phyloP scores from a whole-genome alignment of 2,329 filamentous ascomycete species.

The Aspergillus sp. region DNA sequence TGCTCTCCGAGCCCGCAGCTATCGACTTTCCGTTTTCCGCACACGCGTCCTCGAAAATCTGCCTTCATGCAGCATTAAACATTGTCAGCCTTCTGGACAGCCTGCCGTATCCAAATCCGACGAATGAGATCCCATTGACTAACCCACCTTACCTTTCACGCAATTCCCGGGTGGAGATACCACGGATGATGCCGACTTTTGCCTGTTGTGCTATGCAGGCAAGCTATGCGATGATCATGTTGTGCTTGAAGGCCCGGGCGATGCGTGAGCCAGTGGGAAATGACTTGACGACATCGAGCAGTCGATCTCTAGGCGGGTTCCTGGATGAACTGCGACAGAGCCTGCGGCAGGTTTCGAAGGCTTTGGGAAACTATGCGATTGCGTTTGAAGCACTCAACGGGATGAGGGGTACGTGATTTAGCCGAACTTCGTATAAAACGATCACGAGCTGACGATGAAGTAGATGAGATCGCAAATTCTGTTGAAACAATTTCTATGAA shows the following conservation, averaged over 20 bases:
- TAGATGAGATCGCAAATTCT: conserved; percentile 9
- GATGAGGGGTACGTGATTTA: conserved; percentile 20
- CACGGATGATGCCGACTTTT: conserved; percentile 31
- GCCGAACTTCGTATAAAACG: background rate
- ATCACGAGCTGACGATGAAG: background rate
- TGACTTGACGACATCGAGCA: background rate
- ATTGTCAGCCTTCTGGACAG: conserved; percentile 29
- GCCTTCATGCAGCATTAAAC: conserved; percentile 29
- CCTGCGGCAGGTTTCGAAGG: conserved; percentile 19
- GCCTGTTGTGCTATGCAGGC: conserved; percentile 27
- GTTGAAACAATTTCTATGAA: background rate
- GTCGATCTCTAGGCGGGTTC: conserved; percentile 12
- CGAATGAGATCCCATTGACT: conserved; percentile 10
- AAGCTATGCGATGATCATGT: conserved; percentile 32
- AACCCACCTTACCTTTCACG: conserved; percentile 3
- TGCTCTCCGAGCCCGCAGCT: background rate
- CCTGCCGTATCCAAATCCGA: conserved; percentile 26
- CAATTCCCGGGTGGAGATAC: conserved; percentile 12
- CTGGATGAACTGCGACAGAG: conserved; percentile 23
- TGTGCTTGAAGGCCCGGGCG: conserved; percentile 22
- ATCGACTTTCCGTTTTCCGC: conserved; percentile 24
- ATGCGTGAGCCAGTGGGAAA: conserved; percentile 5
- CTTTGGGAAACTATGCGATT: conserved; percentile 22
- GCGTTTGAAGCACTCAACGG: conserved; percentile 27
- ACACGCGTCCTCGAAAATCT: conserved; percentile 29